Percentiles rank a stretch among this genome's conserved stretches.
Evolutionary conservation across 495 filamentous ascomycete species (phyloP).

Genomic region (Aspergillus leporis): DNA sequence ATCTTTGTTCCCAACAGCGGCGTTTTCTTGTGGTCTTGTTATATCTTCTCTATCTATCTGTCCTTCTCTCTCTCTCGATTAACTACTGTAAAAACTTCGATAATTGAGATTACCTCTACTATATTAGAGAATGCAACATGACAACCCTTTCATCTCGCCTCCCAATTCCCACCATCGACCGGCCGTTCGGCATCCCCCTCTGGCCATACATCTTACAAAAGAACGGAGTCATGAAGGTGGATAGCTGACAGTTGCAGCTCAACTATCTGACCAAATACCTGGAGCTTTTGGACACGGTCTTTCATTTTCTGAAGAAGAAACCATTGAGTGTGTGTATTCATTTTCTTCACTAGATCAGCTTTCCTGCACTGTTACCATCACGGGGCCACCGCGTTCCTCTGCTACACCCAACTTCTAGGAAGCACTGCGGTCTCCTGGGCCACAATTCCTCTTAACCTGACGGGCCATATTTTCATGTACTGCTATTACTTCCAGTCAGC

Average conservation of each 20-base stretch:
- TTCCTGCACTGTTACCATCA: conserved; percentile 74
- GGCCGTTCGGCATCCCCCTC: conserved; percentile 78
- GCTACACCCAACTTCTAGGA: conserved; percentile 67
- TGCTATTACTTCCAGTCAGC: conserved; percentile 62
- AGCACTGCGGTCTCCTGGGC: conserved; percentile 66
- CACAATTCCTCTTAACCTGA: conserved; percentile 62
- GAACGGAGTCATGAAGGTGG: too few species aligned
- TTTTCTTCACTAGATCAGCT: too few species aligned
- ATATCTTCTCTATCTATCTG: too few species aligned
- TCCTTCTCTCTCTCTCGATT: too few species aligned
- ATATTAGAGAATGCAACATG: too few species aligned
- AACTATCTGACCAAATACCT: conserved; percentile 71
- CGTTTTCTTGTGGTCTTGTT: too few species aligned
- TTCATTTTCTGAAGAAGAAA: conserved; percentile 69
- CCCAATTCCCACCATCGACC: neutral
- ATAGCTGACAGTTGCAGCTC: too few species aligned
- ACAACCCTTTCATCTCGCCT: too few species aligned
- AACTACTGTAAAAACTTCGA: too few species aligned
- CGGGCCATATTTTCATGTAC: conserved; percentile 67
- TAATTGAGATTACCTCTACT: too few species aligned
- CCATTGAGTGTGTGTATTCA: too few species aligned
- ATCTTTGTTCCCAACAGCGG: too few species aligned
- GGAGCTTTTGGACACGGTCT: conserved; percentile 65
- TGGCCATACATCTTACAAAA: conserved; percentile 83
- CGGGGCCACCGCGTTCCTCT: conserved; percentile 65